Evolutionary conservation across 2,329 filamentous ascomycete species (phyloP), one percentile per base, ranked within the genome.

Genomic region (Dichotomopilus funicola): DNA sequence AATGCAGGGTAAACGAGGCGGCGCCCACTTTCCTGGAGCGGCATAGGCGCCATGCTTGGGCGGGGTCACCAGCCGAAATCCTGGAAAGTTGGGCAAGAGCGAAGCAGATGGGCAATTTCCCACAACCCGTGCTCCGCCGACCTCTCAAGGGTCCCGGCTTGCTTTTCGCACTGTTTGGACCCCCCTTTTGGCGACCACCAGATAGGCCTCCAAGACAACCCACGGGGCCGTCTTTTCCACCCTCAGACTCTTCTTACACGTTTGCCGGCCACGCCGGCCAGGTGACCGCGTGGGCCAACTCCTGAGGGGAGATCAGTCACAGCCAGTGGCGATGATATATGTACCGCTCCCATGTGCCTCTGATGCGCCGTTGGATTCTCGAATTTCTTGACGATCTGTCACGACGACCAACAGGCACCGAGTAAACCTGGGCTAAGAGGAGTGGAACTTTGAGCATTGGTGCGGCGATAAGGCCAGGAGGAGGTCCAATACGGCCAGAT

Each of bases 261-360:
- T 45, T 45, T 11, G 19, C 19, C 19, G 19, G 19, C 19, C 19
- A 27, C 19, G 19, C 37, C 49, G 53, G 45, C 53, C 59, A 42
- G 53, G 45, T 56, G 51, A 56, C 36, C 56, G 38, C 48, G 40
- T 53, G 40, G 12, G 53, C 35, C 46, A 54, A 56, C 54, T 55
- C 58, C 49, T 47, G 46, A 42, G 52, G 36, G 55, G 51, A 56
- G 51, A 61, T 59, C 59, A 57, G 56, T 57, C 59, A 59, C 11
- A 19, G 36, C 45, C 36, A 19, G 45, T 48, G 45, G 45, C 40
- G 43, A 19, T 56, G 41, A 40, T 37, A 40, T 38, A 31, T 13
- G n/a, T 34, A 7, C 6, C 9, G 13, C 34, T 40, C 12, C 48
- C 44, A 48, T 43, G 8, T 40, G 35, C 36, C 36, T 19, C 9